phyloP scores from a whole-genome alignment of 2,329 filamentous ascomycete species.

The Ceratocystis albifundus region DNA sequence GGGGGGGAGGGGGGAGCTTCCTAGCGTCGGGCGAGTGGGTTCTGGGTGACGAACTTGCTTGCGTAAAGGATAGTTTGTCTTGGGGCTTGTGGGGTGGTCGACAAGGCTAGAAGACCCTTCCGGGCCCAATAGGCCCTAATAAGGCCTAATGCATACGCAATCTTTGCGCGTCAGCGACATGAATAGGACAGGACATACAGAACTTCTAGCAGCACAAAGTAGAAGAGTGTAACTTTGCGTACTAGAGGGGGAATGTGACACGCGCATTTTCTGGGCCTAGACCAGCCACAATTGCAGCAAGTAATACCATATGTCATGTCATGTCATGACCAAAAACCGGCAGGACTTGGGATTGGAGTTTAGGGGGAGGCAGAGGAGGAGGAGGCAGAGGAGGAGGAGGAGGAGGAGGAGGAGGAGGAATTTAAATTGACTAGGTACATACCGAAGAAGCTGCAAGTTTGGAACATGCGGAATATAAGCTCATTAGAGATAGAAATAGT shows the following conservation, averaged over 20 bases:
- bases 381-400: no score
- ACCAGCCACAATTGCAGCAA: not conserved
- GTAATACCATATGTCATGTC: not conserved
- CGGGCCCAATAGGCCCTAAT: not conserved
- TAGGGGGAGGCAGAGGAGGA: no score
- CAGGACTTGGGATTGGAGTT: no score
- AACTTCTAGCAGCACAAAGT: not conserved
- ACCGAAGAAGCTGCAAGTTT: no score
- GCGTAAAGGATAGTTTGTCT: not conserved
- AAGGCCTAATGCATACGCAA: slow-evolving; percentile 5
- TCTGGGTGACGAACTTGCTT: slow-evolving; percentile 1
- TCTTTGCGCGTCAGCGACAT: not conserved
- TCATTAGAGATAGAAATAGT: no score
- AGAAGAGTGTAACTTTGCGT: not conserved
- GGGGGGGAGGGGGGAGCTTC: no score
- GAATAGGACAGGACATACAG: not conserved
- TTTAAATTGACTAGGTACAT: no score
- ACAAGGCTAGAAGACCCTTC: not conserved
- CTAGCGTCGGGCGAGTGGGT: not conserved
- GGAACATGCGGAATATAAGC: no score
- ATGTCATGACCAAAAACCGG: no score
- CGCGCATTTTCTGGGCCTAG: not conserved
- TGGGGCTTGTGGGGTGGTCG: no score
- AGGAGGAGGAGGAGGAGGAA: no score
- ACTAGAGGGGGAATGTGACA: not conserved